Conservation (phyloP, 2,329 filamentous ascomycete genomes). For the Cladosporium phlei region DNA sequence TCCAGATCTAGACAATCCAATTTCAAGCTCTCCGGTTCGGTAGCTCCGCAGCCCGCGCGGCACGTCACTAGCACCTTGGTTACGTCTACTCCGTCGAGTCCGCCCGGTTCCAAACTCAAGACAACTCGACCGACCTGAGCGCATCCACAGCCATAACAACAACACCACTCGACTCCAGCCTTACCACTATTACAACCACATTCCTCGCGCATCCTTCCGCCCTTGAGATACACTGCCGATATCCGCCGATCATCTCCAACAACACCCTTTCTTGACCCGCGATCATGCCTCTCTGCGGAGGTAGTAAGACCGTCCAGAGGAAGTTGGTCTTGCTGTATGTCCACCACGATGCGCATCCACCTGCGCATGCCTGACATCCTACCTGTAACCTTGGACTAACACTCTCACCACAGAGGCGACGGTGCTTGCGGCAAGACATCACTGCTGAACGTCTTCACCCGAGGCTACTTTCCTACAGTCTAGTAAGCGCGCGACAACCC, state of each 20-base stretch:
- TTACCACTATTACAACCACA: not conserved
- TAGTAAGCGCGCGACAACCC: slow-evolving; percentile 56
- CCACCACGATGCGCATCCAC: slow-evolving; percentile 19
- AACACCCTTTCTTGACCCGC: slow-evolving; percentile 9
- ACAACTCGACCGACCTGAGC: slow-evolving; percentile 1
- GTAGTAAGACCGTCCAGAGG: slow-evolving; percentile 74
- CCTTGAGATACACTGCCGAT: not conserved
- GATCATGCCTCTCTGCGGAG: slow-evolving; percentile 46
- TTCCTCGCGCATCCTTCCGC: slow-evolving; percentile 7
- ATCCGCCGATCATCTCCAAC: not conserved
- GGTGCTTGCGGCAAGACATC: slow-evolving; percentile 97
- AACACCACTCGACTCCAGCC: not conserved
- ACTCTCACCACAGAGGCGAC: slow-evolving; percentile 63
- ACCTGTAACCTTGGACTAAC: slow-evolving; percentile 15
- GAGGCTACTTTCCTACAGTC: slow-evolving; percentile 96
- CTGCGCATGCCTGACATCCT: slow-evolving; percentile 1
- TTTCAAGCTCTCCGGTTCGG: too few species aligned
- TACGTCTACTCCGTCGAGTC: not conserved
- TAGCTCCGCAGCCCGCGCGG: too few species aligned
- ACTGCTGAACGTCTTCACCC: slow-evolving; percentile 93
- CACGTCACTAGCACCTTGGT: too few species aligned
- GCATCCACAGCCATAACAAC: not conserved
- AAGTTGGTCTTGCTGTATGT: slow-evolving; percentile 89
- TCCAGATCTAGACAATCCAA: too few species aligned
- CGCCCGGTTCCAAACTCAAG: not conserved